Evolutionary conservation across 106 monocot species (phyloP).

Genomic region (Acorus calamus): DNA sequence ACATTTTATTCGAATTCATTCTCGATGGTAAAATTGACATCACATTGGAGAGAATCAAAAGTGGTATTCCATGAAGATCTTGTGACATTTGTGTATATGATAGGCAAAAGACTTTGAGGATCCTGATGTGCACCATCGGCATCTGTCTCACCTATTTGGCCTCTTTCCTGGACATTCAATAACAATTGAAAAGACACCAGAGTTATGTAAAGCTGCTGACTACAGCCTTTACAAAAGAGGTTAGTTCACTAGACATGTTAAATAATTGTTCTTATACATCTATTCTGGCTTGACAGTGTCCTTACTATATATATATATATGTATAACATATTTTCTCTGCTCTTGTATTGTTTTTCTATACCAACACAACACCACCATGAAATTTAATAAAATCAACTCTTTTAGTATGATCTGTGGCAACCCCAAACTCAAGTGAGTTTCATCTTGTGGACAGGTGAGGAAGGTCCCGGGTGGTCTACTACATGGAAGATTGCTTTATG

Average conservation of each 20-base stretch:
- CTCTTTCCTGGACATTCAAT: conserved; percentile 94
- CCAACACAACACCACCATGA: no score
- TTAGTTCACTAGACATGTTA: conserved; percentile 2
- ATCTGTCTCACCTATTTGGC: conserved; percentile 85
- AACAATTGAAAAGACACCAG: conserved; percentile 50
- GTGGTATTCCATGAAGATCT: no score
- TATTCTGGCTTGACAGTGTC: not conserved
- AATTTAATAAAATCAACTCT: no score
- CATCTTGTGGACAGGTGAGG: conserved; percentile 41
- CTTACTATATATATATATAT: no score
- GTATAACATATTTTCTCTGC: no score
- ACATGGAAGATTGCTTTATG: conserved; percentile 98
- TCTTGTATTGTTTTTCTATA: no score
- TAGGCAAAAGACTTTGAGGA: conserved; percentile 95
- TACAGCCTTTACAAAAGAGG: conserved; percentile 88
- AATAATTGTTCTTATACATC: not conserved
- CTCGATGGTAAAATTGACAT: no score
- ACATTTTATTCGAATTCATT: no score
- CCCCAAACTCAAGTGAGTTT: not conserved
- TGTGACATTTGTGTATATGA: not conserved
- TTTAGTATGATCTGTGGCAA: not conserved
- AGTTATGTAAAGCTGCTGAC: conserved; percentile 70
- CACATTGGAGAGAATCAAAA: no score
- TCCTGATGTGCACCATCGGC: conserved; percentile 85
- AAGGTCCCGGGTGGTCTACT: conserved; percentile 93